Percentiles rank a stretch among this genome's conserved stretches.
phyloP scores from a whole-genome alignment of 225 moss, liverwort and hornwort species.

The Pseudoscleropodium purum region DNA sequence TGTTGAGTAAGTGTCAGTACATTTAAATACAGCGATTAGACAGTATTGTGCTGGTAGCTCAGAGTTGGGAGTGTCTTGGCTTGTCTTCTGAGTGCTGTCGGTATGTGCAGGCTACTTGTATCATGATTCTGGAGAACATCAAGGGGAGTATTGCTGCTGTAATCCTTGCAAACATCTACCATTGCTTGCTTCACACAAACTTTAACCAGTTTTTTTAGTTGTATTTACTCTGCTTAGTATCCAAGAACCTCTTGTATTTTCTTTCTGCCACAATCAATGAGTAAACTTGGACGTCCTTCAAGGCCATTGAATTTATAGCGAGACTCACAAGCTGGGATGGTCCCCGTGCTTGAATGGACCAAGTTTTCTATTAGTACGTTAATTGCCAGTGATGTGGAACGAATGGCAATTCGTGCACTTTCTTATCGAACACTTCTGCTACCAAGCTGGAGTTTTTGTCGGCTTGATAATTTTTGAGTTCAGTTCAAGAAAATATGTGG shows the following conservation, averaged over 20 bases:
- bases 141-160: background rate
- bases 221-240: background rate
- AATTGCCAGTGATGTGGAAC: background rate
- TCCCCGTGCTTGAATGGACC: background rate
- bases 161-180: background rate
- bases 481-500: background rate
- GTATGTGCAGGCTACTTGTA: conserved; percentile 3
- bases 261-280: background rate
- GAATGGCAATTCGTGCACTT: background rate
- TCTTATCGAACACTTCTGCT: background rate
- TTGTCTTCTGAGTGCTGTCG: background rate
- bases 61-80: background rate
- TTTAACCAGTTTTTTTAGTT: background rate
- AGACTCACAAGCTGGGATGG: background rate
- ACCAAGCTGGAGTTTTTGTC: background rate
- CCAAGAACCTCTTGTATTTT: background rate
- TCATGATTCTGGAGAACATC: background rate
- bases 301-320: background rate
- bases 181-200: background rate
- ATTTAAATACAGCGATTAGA: background rate
- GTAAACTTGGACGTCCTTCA: background rate
- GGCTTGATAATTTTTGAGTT: background rate
- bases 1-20: background rate
- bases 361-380: background rate
- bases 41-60: background rate